A percentile compares a stretch with the other conserved stretches of the same genome.
phyloP scores from a whole-genome alignment of 148 eudicot genomes.

The Silene conica region DNA sequence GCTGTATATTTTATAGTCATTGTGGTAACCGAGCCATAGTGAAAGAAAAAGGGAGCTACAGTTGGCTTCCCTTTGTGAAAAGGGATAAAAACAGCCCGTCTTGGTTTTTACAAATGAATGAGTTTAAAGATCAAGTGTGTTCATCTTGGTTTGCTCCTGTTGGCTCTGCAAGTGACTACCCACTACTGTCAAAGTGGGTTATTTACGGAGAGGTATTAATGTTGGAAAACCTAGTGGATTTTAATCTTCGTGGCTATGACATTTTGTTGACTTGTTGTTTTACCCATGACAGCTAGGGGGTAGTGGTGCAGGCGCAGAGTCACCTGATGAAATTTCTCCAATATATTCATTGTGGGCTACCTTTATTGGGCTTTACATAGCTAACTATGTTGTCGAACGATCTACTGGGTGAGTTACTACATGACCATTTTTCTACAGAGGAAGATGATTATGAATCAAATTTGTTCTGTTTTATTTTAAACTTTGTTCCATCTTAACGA shows the following conservation, averaged over 20 bases:
- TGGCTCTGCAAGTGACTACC: conserved; percentile 99
- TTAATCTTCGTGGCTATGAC: neutral
- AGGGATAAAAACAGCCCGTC: conserved; percentile 77
- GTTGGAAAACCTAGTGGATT: conserved; percentile 1
- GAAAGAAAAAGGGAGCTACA: conserved; percentile 59
- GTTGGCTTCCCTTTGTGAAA: conserved; percentile 77
- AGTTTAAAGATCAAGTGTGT: conserved; percentile 87
- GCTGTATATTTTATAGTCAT: conserved; percentile 98
- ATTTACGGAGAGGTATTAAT: conserved; percentile 87
- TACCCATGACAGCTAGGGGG: conserved; percentile 58
- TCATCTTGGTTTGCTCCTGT: conserved; percentile 99
- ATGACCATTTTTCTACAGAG: neutral
- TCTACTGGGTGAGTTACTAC: conserved; percentile 77
- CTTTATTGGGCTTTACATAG: conserved; percentile 94
- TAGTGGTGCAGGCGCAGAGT: conserved; percentile 76
- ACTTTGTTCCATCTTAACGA: neutral
- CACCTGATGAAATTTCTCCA: conserved; percentile 93
- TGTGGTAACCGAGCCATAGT: conserved; percentile 88
- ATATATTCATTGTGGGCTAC: conserved; percentile 99
- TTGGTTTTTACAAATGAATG: conserved; percentile 72
- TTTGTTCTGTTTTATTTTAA: neutral
- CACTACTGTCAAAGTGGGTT: conserved; percentile 95
- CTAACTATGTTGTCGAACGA: conserved; percentile 92
- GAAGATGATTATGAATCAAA: conserved; percentile 7
- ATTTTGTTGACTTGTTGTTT: conserved; percentile 14